phyloP scores from a whole-genome alignment of 2,329 filamentous ascomycete species.

The Capronia epimyces region DNA sequence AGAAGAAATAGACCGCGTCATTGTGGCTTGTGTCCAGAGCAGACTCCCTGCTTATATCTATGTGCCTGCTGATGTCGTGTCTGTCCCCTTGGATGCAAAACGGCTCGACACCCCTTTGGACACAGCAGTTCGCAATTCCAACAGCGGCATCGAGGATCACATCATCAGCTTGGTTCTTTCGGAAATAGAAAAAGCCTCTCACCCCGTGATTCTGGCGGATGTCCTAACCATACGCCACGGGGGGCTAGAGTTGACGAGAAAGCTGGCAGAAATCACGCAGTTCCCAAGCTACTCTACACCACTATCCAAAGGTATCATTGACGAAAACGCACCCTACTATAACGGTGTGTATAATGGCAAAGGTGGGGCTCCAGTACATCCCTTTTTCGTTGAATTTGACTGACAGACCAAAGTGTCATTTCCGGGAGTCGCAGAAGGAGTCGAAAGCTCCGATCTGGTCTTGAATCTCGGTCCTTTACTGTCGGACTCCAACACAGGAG shows the following conservation, averaged over 20 bases:
- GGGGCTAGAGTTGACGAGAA: conserved; percentile 14
- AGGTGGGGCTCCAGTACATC: conserved; percentile 7
- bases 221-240: conserved; percentile 18
- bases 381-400: neutral
- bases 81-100: conserved; percentile 16
- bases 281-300: conserved; percentile 22
- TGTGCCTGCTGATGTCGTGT: conserved; percentile 26
- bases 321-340: conserved; percentile 19
- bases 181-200: conserved; percentile 15
- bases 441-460: conserved; percentile 39
- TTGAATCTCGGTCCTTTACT: conserved; percentile 45
- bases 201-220: conserved; percentile 19
- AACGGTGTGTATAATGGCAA: conserved; percentile 23
- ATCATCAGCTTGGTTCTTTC: conserved; percentile 40
- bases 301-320: conserved; percentile 20
- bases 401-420: conserved; percentile 28
- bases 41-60: conserved; percentile 29
- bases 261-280: conserved; percentile 16
- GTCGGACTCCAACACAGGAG: conserved; percentile 45
- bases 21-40: conserved; percentile 25
- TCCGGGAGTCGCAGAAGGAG: conserved; percentile 34
- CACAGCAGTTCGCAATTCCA: conserved; percentile 28
- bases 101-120: conserved; percentile 66
- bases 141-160: conserved; percentile 53
- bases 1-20: conserved; percentile 28